Evolutionary conservation across 306 rosid genomes (phyloP), one percentile per base, ranked within the genome.

Genomic region (Pterocarpus macrocarpus): DNA sequence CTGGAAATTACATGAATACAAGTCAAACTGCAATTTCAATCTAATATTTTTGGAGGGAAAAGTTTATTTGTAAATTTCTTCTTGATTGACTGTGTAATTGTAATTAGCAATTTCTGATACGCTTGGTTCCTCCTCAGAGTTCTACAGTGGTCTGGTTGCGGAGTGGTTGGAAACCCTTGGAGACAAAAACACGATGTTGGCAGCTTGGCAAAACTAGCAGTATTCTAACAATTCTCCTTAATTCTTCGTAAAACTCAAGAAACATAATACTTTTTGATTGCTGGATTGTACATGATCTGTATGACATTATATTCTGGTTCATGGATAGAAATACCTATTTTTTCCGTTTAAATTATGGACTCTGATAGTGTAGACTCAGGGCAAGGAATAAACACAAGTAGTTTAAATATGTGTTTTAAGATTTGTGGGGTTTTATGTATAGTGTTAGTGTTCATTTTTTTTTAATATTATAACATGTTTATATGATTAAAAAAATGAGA

Each of bases 1-100:
- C 77, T 30, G 52, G 80, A 76, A 63, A 73, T 80, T 65, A 83
- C 86, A 9, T 78, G 81, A 86, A 17, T 75, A 63, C 49, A 64
- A 49, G 66, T 77, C 77, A 38, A 13, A 63, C 63, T 72, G 83
- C 71, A 13, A 81, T 83, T 64, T 44, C 80, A 49, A 73, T 72
- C 45, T 76, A 30, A 8, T 52, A 55, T 30, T 61, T 57, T 64
- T 82, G 80, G 67, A 50, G 56, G 61, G 16, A 64, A 74, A 36
- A 43, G 73, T 56, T 71, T 32, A 66, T n/a, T 15, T 78, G 68
- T 44, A 65, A 17, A 74, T 30, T 82, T 67, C 63, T 52, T 73
- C 28, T 9, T 55, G 15, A 53, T 45, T 57, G 57, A 50, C 57
- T 50, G 8, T 11, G 80, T 65, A 28, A 71, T 71, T 83, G 79